phyloP scores from a whole-genome alignment of 768 basidiomycete genomes.

The Roridomyces roridus region DNA sequence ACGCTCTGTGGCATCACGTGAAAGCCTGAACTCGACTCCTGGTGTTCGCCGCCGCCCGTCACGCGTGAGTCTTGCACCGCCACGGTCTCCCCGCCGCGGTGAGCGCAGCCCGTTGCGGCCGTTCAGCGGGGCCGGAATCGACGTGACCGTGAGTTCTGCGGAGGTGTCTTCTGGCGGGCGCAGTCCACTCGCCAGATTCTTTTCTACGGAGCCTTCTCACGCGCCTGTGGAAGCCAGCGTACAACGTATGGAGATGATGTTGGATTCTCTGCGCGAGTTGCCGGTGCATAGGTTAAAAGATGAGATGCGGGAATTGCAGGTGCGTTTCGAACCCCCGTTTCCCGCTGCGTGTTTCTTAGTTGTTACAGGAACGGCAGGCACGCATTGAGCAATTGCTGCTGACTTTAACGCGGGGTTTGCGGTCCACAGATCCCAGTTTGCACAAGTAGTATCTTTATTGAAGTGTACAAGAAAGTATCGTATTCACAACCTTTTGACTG shows the following conservation, averaged over 20 bases:
- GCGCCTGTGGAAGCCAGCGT: constrained; percentile 49
- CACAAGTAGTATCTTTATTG: constrained; percentile 7
- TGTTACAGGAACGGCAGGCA: constrained; percentile 69
- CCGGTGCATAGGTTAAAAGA: constrained; percentile 73
- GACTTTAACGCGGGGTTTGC: constrained; percentile 70
- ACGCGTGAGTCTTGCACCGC: constrained; percentile 28
- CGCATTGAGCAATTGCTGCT: constrained; percentile 78
- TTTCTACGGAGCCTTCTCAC: constrained; percentile 32
- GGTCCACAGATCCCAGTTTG: constrained; percentile 45
- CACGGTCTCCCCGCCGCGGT: constrained; percentile 21
- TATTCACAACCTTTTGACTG: constrained; percentile 13
- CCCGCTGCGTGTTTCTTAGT: neutral
- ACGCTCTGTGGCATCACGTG: constrained; percentile 45
- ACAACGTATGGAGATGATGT: constrained; percentile 61
- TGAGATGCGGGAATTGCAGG: constrained; percentile 86
- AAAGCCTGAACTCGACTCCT: constrained; percentile 32
- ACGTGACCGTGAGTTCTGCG: constrained; percentile 24
- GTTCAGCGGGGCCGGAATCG: constrained; percentile 22
- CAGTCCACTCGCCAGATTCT: constrained; percentile 60
- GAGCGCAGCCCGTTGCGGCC: constrained; percentile 24
- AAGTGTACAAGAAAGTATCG: no score
- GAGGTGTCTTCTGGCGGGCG: constrained; percentile 31
- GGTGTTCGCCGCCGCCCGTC: constrained; percentile 22
- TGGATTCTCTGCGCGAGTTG: constrained; percentile 68
- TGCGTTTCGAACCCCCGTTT: constrained; percentile 33